These are phyloP conservation scores for Apiotrichum domesticum DNA, from an alignment of 1,284 basidiomycete species.

Conservation along the genomic window DNA sequence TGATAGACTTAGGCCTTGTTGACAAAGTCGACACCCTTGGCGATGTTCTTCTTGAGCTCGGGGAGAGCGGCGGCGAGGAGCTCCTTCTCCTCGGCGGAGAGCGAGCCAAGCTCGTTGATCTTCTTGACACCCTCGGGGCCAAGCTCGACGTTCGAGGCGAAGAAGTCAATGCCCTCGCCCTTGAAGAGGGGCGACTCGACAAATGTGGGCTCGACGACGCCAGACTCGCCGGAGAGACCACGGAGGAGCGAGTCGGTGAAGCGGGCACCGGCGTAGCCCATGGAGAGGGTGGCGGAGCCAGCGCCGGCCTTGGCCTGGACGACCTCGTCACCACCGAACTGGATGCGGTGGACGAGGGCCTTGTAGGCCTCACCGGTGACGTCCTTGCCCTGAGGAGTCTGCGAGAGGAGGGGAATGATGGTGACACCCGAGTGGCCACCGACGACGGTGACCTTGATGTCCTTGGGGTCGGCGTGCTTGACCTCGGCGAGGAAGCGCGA, in stretches of 20 bases:
- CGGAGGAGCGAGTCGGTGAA: conserved; percentile 74
- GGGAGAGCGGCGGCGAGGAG: conserved; percentile 81
- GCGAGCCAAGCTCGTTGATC: conserved; percentile 71
- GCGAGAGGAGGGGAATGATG: conserved; percentile 93
- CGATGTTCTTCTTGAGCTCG: conserved; percentile 94
- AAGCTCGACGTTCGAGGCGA: conserved; percentile 76
- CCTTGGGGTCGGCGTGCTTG: conserved; percentile 56
- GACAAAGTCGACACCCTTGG: conserved; percentile 83
- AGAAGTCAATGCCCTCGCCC: conserved; percentile 71
- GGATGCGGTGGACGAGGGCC: conserved; percentile 76
- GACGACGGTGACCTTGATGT: conserved; percentile 73
- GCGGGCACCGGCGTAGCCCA: conserved; percentile 83
- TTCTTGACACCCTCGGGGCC: conserved; percentile 82
- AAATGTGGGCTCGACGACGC: conserved; percentile 76
- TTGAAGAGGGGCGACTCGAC: conserved; percentile 74
- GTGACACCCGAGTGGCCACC: conserved; percentile 96
- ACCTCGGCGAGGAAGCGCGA: conserved; percentile 89
- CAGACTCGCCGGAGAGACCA: conserved; percentile 81
- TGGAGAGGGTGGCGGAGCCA: conserved; percentile 78
- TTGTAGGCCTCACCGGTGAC: conserved; percentile 55
- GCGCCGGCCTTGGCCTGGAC: conserved; percentile 87
- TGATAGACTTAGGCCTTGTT: not conserved
- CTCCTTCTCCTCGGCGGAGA: conserved; percentile 75
- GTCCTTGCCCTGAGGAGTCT: conserved; percentile 60
- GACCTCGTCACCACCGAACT: conserved; percentile 90